Evolutionary conservation across 306 rosid species (phyloP).

Genomic region (Cucurbita maxima): DNA sequence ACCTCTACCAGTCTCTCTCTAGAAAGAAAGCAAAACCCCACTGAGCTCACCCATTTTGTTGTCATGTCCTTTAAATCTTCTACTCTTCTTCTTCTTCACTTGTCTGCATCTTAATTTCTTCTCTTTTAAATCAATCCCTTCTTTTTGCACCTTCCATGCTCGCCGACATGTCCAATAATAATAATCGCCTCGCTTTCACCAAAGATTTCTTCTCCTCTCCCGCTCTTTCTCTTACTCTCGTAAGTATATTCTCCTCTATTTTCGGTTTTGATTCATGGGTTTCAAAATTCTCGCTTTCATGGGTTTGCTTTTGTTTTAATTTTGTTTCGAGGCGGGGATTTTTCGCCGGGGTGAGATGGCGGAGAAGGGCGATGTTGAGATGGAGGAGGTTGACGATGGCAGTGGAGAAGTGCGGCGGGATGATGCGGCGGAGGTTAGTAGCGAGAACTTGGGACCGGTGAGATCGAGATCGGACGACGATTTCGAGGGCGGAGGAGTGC

Average conservation of each 20-base stretch:
- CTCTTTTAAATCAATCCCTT: conserved; percentile 3
- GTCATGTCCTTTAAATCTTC: conserved; percentile 68
- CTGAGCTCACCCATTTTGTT: conserved; percentile 52
- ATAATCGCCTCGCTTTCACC: conserved; percentile 55
- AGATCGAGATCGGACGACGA: conserved; percentile 90
- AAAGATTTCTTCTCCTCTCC: conserved; percentile 86
- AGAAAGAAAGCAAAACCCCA: background rate
- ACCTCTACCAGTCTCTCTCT: conserved; percentile 57
- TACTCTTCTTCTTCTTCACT: conserved; percentile 13
- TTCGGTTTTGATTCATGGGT: background rate
- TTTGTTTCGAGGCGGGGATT: conserved; percentile 61
- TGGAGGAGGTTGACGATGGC: conserved; percentile 79
- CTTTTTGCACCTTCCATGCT: conserved; percentile 29
- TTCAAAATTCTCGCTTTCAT: background rate
- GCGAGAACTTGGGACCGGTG: conserved; percentile 71
- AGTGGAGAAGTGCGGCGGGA: conserved; percentile 57
- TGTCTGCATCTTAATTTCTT: conserved; percentile 6
- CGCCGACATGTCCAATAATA: conserved; percentile 89
- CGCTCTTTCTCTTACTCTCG: conserved; percentile 92
- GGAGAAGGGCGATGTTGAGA: conserved; percentile 29
- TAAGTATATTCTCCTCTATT: conserved; percentile 1
- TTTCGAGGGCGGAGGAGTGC: conserved; percentile 50
- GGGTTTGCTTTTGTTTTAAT: background rate
- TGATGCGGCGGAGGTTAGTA: conserved; percentile 47
- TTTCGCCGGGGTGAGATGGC: conserved; percentile 44